Evolutionary conservation across 1,284 basidiomycete genomes (phyloP).

Genomic region (Fomitopsis pinicola): DNA sequence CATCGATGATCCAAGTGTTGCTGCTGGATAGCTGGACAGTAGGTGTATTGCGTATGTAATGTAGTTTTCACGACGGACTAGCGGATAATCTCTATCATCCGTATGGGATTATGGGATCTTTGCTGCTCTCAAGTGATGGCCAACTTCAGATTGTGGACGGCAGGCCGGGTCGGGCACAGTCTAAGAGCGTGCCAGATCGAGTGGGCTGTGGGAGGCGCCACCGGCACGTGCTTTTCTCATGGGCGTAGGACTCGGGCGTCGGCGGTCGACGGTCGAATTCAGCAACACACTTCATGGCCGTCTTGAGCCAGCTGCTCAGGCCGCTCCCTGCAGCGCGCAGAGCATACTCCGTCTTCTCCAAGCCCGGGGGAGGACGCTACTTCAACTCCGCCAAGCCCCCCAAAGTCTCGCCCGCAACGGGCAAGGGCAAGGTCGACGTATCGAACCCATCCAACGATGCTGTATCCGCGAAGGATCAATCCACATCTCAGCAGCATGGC

Average conservation of each 20-base stretch:
- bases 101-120: too few relatives aligned
- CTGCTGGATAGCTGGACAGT: not conserved
- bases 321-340: conserved; percentile 45
- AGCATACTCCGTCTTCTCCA: conserved; percentile 75
- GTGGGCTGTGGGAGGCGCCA: not conserved
- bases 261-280: not conserved
- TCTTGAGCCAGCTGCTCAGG: conserved; percentile 47
- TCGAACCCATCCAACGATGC: conserved; percentile 16
- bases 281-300: conserved; percentile 27
- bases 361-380: conserved; percentile 69
- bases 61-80: not conserved
- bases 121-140: not conserved
- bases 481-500: conserved; percentile 13
- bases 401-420: conserved; percentile 20
- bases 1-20: not conserved
- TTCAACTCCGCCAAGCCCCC: conserved; percentile 65
- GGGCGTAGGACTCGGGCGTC: not conserved
- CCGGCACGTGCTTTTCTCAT: conserved; percentile 6
- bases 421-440: conserved; percentile 24
- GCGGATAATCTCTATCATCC: not conserved
- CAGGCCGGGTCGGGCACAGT: not conserved
- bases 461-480: conserved; percentile 20
- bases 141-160: not conserved
- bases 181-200: not conserved
- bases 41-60: not conserved